phyloP scores from a whole-genome alignment of 306 rosid species.

The Vigna hirtella region DNA sequence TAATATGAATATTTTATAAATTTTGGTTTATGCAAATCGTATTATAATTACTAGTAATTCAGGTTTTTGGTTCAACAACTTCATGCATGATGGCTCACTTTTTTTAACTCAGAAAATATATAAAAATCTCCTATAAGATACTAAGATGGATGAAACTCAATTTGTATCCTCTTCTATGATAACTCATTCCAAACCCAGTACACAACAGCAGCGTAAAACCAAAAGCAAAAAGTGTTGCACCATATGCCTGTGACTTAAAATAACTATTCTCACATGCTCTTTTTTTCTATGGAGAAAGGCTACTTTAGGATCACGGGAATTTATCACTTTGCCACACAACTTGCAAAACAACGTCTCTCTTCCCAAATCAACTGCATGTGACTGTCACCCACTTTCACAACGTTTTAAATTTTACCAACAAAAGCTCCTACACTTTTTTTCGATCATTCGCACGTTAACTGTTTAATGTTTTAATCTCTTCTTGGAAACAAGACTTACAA shows the following conservation, averaged over 20 bases:
- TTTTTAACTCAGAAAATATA: too few species aligned
- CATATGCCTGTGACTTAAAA: constrained; percentile 8
- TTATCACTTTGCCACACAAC: constrained; percentile 18
- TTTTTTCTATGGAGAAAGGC: neutral
- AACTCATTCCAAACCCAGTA: too few species aligned
- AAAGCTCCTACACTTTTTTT: neutral
- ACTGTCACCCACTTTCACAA: too few species aligned
- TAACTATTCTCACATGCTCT: constrained; percentile 30
- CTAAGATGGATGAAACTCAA: too few species aligned
- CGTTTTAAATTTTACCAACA: neutral
- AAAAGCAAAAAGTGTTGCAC: neutral
- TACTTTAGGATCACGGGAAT: constrained; percentile 30
- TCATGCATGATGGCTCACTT: too few species aligned
- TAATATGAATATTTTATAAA: too few species aligned
- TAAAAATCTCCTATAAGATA: too few species aligned
- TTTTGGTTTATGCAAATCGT: too few species aligned
- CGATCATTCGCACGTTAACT: too few species aligned
- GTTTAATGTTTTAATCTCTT: neutral
- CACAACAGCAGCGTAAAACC: neutral
- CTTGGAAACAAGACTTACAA: neutral
- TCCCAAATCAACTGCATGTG: neutral
- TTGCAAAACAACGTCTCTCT: constrained; percentile 12
- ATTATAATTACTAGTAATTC: too few species aligned
- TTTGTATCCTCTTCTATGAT: too few species aligned
- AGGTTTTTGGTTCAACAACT: too few species aligned